Percentiles rank a stretch among this genome's conserved stretches.
Conservation (phyloP, 257 asterid genomes). For the Lithospermum erythrorhizon region DNA sequence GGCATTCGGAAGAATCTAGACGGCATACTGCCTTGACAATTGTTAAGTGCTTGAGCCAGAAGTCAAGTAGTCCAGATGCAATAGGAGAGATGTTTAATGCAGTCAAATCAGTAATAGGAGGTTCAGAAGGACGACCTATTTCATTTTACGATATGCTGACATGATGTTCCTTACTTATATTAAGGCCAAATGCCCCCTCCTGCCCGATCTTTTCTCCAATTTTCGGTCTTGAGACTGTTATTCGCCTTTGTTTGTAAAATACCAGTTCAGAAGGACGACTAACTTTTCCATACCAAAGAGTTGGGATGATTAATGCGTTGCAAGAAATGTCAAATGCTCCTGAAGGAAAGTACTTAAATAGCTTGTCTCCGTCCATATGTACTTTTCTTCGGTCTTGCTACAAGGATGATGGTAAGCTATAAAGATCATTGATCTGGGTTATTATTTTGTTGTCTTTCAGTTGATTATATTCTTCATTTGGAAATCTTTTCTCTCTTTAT, state of each 20-base stretch:
- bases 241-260: conserved; percentile 17
- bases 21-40: conserved; percentile 65
- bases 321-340: conserved; percentile 73
- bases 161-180: conserved; percentile 5
- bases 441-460: conserved; percentile 5
- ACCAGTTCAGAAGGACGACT: conserved; percentile 97
- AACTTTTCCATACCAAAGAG: conserved; percentile 94
- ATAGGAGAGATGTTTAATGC: conserved; percentile 72
- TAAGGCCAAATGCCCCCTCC: conserved; percentile 2
- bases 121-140: too few relatives aligned
- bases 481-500: not conserved
- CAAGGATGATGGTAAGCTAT: conserved; percentile 83
- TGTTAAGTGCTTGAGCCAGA: conserved; percentile 71
- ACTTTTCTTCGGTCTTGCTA: conserved; percentile 61
- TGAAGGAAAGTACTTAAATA: conserved; percentile 81
- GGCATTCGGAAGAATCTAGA: conserved; percentile 90
- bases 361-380: conserved; percentile 64
- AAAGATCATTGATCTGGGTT: conserved; percentile 10
- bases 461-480: not conserved
- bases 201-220: conserved; percentile 9
- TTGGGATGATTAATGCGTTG: conserved; percentile 73
- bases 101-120: conserved; percentile 70
- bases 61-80: conserved; percentile 95
- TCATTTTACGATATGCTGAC: not conserved
- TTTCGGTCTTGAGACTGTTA: conserved; percentile 9